Base-by-base conservation (phyloP, 2,329 filamentous ascomycete genomes). In the Scopulariopsis brevicaulis region DNA sequence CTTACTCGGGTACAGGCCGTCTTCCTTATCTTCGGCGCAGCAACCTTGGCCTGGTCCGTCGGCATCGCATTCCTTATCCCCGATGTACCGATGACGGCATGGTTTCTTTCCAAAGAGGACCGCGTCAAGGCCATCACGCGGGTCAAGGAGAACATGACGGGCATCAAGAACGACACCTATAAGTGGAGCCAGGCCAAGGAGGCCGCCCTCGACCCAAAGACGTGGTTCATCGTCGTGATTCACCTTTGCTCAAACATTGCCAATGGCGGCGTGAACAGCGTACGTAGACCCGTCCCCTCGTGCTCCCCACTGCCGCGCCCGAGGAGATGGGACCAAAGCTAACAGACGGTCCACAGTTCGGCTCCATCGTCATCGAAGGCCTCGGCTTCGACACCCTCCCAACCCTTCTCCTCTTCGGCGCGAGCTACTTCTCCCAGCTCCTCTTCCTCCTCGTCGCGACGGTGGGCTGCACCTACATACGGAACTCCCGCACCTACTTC, bases 11-110 rank as follows among this genome's bases (percentile, higher is more conserved):
- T 20, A 3, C 20, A 60, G 59, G 57, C 59, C 15, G 61, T 65
- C 3, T 67, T 65, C 53, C 24, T 67, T 53, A 65, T 65, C 35
- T 63, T 66, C 35, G 66, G 66, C 11, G 62, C 46, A 24, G 57
- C 56, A 6, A 67, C 64, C 15, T 52, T 64, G 8, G 43, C 60
- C 25, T 67, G 64, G 65, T 62, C 63, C 1, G 54, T 62, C 3
- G 59, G 25, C 18, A 57, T 63, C 10, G 78, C 79, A 68, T 77
- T 81, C 60, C 65, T 81, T 37, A 72, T 89, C 2, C 80, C 85
- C 0, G 83, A 89, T 65, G 74, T 78, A 2, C 59, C 59, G 6
- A 60, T 61, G 56, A 60, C 60, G n/a, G 58, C 59, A 3, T 43
- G 57, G 4, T 69, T 69, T 56, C 57, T 69, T 10, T 63, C 63